Base-by-base conservation (phyloP, 2,329 filamentous ascomycete genomes). In the Penicillium sp. region DNA sequence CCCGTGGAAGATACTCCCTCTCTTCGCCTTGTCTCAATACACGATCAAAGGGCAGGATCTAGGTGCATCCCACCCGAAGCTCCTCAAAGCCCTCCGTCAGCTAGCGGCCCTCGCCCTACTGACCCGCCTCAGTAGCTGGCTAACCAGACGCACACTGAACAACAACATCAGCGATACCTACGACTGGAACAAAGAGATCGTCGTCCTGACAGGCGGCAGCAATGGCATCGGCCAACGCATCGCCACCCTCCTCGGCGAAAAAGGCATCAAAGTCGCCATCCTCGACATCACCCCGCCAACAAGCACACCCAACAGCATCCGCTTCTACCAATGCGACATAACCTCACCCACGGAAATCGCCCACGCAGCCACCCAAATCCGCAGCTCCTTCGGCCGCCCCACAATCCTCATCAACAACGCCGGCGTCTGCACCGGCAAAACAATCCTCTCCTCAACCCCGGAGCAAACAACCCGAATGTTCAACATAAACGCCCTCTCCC, bases 121-220 rank as follows among this genome's bases (percentile, higher is more conserved):
- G 8, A 73, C 77, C 29, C 75, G 74, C 51, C 60, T 82, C 14
- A 84, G 80, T 64, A 69, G 67, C 13, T 83, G 78, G 69, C 70
- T 86, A 11, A 84, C 83, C 62, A 71, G 75, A 2, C 74, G 79
- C 10, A 75, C 76, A 4, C 54, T 77, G 46, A 82, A 82, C 67
- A 82, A 80, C 47, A 69, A 59, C 43, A 53, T 62, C 43, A 61
- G 60, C 21, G 74, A 71, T 55, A 61, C 63, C 36, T 73, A 71
- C 43, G 64, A 73, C 61, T 91, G 88, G 87, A 74, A 78, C 21
- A 81, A 80, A 48, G 89, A 92, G 74, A 80, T 92, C 47, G 86
- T 90, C 2, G 77, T 92, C 42, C 80, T 92, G 18, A 92, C 90
- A 0, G 89, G 90, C 7, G 90, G 90, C 7, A 85, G 86, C 40